Conservation (phyloP, 495 filamentous ascomycete species). For the Trichoderma virens region DNA sequence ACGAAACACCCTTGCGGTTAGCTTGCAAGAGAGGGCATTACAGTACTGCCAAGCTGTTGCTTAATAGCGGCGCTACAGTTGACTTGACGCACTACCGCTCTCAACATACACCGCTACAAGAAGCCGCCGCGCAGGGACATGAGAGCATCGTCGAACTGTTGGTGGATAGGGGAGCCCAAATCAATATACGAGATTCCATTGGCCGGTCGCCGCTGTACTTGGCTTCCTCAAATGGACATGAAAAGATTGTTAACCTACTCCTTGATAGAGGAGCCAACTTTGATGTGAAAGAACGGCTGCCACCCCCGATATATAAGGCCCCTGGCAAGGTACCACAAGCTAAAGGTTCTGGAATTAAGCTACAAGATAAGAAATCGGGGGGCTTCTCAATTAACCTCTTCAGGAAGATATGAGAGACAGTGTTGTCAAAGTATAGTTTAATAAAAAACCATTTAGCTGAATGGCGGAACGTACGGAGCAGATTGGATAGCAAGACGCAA, state of each 20-base stretch:
- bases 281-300: neutral
- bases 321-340: no score
- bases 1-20: neutral
- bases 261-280: constrained; percentile 9
- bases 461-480: neutral
- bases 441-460: neutral
- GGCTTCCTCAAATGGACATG: constrained; percentile 5
- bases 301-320: no score
- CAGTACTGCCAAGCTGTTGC: no score
- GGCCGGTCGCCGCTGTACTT: constrained; percentile 9
- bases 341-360: no score
- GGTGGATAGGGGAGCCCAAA: neutral
- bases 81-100: no score
- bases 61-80: no score
- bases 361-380: no score
- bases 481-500: neutral
- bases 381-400: neutral
- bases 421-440: neutral
- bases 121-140: constrained; percentile 10
- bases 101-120: constrained; percentile 5
- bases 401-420: neutral
- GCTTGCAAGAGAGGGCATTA: no score
- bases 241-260: constrained; percentile 12
- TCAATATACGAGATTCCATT: neutral
- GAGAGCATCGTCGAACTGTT: constrained; percentile 4